Evolutionary conservation across 1,284 basidiomycete species (phyloP).

Genomic region (Dichomitus squalens): DNA sequence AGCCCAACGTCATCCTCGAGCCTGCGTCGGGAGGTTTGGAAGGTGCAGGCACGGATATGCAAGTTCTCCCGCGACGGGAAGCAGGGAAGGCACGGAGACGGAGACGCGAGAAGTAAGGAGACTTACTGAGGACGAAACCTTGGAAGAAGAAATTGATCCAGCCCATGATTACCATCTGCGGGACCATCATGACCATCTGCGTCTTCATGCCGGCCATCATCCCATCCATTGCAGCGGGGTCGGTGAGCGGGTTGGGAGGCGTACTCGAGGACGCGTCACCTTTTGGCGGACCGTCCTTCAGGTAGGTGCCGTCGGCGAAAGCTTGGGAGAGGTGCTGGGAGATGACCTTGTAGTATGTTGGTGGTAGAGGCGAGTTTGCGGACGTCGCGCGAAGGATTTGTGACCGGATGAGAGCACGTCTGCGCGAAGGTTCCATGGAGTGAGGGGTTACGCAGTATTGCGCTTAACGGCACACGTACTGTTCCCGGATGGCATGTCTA

Average conservation of each 20-base stretch:
- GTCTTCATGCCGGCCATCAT: constrained; percentile 99
- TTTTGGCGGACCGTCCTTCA: constrained; percentile 82
- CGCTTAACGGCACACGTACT: constrained; percentile 59
- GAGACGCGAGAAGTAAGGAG: not conserved
- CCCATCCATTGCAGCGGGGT: constrained; percentile 92
- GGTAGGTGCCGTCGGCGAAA: constrained; percentile 77
- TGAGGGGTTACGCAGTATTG: constrained; percentile 5
- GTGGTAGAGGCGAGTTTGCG: constrained; percentile 80
- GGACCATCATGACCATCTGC: constrained; percentile 98
- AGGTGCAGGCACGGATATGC: not conserved
- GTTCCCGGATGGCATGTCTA: constrained; percentile 85
- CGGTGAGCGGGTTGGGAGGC: constrained; percentile 77
- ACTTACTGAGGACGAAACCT: constrained; percentile 95
- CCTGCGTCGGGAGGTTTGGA: not conserved
- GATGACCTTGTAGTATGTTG: constrained; percentile 73
- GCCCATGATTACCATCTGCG: constrained; percentile 99
- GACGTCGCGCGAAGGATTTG: constrained; percentile 83
- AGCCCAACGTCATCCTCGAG: not conserved
- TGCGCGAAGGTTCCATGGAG: constrained; percentile 35
- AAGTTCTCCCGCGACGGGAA: not conserved
- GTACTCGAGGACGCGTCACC: constrained; percentile 53
- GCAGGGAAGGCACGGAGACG: not conserved
- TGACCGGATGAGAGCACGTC: constrained; percentile 83
- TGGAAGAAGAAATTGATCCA: constrained; percentile 99
- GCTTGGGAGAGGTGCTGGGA: constrained; percentile 72